Percentiles rank a stretch among this genome's conserved stretches.
Evolutionary conservation across 164 flowering plant genomes (phyloP).

Genomic region (Paratinospora sagittata): DNA sequence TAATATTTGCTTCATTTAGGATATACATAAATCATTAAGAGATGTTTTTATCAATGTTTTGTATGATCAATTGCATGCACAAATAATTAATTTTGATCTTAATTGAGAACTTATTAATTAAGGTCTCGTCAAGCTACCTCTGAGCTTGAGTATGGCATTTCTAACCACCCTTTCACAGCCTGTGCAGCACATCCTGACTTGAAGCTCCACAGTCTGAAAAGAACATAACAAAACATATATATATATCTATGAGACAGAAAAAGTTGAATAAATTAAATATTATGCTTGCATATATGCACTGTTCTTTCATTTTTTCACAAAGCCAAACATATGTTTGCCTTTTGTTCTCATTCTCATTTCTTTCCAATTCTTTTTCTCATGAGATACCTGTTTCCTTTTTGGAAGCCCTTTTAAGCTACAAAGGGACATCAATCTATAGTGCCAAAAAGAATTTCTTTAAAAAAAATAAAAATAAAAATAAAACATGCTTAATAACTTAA

Average conservation of each 20-base stretch:
- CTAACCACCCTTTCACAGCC: constrained; percentile 90
- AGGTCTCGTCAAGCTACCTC: no score
- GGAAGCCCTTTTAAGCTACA: not conserved
- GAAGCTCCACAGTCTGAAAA: constrained; percentile 88
- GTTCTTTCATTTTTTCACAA: not conserved
- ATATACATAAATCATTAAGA: no score
- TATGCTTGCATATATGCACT: not conserved
- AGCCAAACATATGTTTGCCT: not conserved
- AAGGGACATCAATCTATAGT: not conserved
- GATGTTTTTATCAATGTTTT: no score
- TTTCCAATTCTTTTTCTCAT: not conserved
- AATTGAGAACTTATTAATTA: no score
- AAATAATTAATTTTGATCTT: no score
- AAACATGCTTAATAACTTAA: no score
- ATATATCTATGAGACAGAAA: not conserved
- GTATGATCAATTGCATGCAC: no score
- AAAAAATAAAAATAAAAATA: no score
- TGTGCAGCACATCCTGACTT: constrained; percentile 95
- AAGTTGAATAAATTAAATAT: not conserved
- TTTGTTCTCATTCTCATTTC: not conserved
- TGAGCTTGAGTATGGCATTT: constrained; percentile 74
- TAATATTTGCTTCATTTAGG: no score
- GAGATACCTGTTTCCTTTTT: not conserved
- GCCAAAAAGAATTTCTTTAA: no score
- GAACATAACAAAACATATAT: no score